Conservation (phyloP, 116 monocot genomes). For the Posidonia oceanica region DNA sequence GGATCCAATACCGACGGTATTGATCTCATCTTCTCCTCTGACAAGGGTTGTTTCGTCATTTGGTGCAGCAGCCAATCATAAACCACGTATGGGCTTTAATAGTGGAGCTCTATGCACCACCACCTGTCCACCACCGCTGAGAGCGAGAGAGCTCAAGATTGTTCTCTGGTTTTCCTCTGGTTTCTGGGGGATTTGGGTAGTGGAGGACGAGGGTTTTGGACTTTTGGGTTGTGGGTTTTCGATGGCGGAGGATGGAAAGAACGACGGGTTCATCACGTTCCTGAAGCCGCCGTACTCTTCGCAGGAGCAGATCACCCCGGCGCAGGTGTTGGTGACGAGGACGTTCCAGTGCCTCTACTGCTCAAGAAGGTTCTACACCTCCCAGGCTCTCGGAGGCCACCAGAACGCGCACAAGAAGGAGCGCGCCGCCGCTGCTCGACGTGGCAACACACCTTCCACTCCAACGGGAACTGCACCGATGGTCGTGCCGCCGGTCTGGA, state of each 20-base stretch:
- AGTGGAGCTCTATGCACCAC: neutral
- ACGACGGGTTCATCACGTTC: slow-evolving; percentile 5
- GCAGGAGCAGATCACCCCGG: neutral
- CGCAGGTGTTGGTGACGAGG: neutral
- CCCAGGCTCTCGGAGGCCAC: slow-evolving; percentile 18
- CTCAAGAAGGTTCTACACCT: slow-evolving; percentile 11
- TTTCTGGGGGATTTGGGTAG: neutral
- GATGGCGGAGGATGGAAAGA: slow-evolving; percentile 8
- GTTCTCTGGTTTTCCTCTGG: too few relatives aligned
- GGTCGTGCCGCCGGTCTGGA: neutral
- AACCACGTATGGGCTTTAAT: slow-evolving; percentile 3
- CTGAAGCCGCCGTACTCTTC: neutral
- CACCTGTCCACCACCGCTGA: neutral
- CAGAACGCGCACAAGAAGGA: slow-evolving; percentile 21
- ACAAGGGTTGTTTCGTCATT: neutral
- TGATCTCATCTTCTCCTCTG: neutral
- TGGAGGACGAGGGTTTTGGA: neutral
- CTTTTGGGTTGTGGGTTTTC: neutral
- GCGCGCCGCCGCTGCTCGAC: slow-evolving; percentile 10
- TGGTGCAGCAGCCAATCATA: neutral
- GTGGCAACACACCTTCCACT: neutral
- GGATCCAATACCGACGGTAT: neutral
- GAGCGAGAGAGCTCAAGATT: neutral
- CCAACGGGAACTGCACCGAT: slow-evolving; percentile 20
- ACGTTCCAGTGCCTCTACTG: slow-evolving; percentile 16